A percentile compares a stretch with the other conserved stretches of the same genome.
These are phyloP conservation scores for Gossypium turneri DNA, from an alignment of 345 rosid species.

Conservation along the genomic window DNA sequence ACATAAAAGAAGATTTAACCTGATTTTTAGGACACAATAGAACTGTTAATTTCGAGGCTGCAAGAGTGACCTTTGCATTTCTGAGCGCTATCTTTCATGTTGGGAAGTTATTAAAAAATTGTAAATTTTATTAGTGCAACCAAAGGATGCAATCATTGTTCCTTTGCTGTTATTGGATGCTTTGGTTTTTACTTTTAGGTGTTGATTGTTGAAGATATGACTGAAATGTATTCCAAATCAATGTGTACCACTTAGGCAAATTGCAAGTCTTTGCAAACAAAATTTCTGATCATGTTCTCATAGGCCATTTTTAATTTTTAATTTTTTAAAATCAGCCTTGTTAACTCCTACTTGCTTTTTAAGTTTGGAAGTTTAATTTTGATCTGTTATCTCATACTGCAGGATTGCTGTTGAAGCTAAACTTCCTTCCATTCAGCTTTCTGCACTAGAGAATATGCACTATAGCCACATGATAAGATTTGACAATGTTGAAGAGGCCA, in stretches of 20 bases:
- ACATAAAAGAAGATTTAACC: background rate
- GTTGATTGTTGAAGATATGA: background rate
- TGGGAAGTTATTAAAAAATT: background rate
- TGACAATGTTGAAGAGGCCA: conserved; percentile 72
- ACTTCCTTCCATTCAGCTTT: conserved; percentile 60
- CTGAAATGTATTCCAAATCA: conserved; percentile 1
- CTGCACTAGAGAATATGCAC: conserved; percentile 90
- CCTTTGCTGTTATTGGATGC: background rate
- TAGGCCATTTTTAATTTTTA: background rate
- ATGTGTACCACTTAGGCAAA: background rate
- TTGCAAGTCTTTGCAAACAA: background rate
- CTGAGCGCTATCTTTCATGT: background rate
- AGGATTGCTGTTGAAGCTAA: conserved; percentile 79
- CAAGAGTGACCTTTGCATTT: background rate
- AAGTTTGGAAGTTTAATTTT: background rate
- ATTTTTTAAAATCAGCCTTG: background rate
- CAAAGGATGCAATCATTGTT: background rate
- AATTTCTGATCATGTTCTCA: background rate
- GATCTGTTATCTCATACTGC: conserved; percentile 22
- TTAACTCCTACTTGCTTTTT: background rate
- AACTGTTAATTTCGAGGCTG: conserved; percentile 4
- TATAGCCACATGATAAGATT: conserved; percentile 94
- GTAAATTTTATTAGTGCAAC: background rate
- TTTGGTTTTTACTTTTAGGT: background rate
- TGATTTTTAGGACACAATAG: background rate